Conservation (phyloP, 192 early-diverging fungal genomes). For the Backusella liffmaniae region DNA sequence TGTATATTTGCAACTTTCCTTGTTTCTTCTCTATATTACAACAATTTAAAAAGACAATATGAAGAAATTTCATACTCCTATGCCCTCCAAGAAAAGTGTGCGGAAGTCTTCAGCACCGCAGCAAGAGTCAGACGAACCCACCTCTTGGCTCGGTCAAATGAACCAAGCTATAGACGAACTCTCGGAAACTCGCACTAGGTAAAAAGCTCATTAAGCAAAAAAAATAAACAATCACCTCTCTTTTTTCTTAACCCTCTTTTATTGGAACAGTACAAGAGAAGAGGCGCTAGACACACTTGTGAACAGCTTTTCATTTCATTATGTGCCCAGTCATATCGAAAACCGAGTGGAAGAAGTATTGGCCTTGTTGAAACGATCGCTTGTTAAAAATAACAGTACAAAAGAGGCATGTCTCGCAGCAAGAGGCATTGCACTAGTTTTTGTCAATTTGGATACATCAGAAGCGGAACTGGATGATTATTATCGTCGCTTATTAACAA, state of each 20-base stretch:
- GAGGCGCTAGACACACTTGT: slow-evolving; percentile 50
- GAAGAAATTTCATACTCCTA: neutral
- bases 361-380: slow-evolving; percentile 54
- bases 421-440: slow-evolving; percentile 43
- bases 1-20: neutral
- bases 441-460: slow-evolving; percentile 48
- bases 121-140: neutral
- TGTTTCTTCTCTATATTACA: neutral
- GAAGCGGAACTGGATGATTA: slow-evolving; percentile 42
- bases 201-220: slow-evolving; percentile 11
- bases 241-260: neutral
- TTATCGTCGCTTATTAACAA: slow-evolving; percentile 43
- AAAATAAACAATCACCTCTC: neutral
- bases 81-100: neutral
- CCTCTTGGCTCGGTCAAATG: slow-evolving; percentile 42
- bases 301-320: slow-evolving; percentile 48
- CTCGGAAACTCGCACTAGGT: slow-evolving; percentile 53
- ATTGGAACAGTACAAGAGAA: slow-evolving; percentile 50
- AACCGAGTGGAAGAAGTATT: slow-evolving; percentile 50
- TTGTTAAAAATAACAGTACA: slow-evolving; percentile 38
- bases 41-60: neutral
- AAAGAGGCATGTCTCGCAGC: slow-evolving; percentile 45
- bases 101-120: neutral
- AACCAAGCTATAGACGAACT: slow-evolving; percentile 52
- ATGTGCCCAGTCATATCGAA: slow-evolving; percentile 53